Conservation (phyloP, 257 asterid species). For the Verbascum thapsus region DNA sequence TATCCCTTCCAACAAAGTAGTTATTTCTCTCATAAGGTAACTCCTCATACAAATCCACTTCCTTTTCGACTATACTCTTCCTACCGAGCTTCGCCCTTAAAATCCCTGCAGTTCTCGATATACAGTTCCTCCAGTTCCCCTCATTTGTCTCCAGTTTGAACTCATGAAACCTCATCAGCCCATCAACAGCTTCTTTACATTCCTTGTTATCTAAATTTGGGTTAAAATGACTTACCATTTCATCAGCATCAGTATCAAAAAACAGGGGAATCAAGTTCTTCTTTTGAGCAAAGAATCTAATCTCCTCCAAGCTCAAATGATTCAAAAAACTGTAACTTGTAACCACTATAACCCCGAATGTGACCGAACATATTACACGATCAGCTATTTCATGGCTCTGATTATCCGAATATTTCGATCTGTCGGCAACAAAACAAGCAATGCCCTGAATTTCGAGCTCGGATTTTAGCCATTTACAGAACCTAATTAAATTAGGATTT, state of each 20-base stretch:
- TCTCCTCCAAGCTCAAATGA: conserved; percentile 70
- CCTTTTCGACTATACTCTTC: conserved; percentile 62
- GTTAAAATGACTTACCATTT: conserved; percentile 39
- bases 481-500: conserved; percentile 61
- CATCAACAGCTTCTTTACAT: conserved; percentile 66
- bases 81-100: conserved; percentile 76
- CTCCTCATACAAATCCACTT: conserved; percentile 50
- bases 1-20: conserved; percentile 70
- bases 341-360: conserved; percentile 68
- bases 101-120: conserved; percentile 59
- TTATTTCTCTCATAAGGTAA: conserved; percentile 70
- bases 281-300: conserved; percentile 80
- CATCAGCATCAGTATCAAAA: conserved; percentile 59
- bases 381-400: conserved; percentile 95
- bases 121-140: conserved; percentile 71
- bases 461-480: conserved; percentile 90
- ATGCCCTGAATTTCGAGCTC: conserved; percentile 91
- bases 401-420: conserved; percentile 68
- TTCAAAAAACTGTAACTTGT: conserved; percentile 55
- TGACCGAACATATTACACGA: conserved; percentile 77
- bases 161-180: conserved; percentile 60
- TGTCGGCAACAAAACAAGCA: conserved; percentile 82
- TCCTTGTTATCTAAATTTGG: conserved; percentile 57
- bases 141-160: conserved; percentile 63
- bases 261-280: conserved; percentile 82